phyloP scores from a whole-genome alignment of 2,329 filamentous ascomycete species.

The Hansfordia pulvinata region DNA sequence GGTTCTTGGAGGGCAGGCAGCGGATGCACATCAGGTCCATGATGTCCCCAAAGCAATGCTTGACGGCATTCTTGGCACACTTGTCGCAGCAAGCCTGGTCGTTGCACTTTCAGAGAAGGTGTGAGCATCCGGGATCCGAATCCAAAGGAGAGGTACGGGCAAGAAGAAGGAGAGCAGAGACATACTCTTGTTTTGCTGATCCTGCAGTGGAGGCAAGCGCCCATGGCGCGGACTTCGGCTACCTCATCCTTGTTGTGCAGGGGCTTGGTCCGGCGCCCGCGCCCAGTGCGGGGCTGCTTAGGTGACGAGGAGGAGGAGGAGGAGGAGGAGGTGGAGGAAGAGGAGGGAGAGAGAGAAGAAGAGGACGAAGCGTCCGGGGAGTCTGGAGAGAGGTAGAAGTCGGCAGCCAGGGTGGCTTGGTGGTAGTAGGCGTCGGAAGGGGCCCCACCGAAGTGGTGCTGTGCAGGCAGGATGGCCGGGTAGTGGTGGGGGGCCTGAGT shows the following conservation, averaged over 20 bases:
- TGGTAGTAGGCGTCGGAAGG: too few species aligned
- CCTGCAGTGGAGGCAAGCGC: conserved; percentile 33
- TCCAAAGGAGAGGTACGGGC: conserved; percentile 11
- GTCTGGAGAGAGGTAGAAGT: too few species aligned
- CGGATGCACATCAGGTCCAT: conserved; percentile 12
- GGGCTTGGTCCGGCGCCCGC: conserved; percentile 14
- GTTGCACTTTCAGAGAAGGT: conserved; percentile 16
- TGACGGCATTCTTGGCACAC: conserved; percentile 12
- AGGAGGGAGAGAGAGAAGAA: too few species aligned
- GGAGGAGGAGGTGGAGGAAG: too few species aligned
- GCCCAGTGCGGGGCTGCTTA: conserved; percentile 9
- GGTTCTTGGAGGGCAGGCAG: conserved; percentile 5
- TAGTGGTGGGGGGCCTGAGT: too few species aligned
- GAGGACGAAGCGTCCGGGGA: too few species aligned
- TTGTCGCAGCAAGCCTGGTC: conserved; percentile 20
- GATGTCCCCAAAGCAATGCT: conserved; percentile 8
- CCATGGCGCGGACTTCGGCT: conserved; percentile 31
- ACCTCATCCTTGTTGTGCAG: conserved; percentile 25
- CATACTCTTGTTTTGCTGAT: conserved; percentile 33
- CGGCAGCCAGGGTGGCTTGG: too few species aligned
- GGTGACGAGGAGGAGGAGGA: conserved; percentile 7
- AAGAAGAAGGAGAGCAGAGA: conserved; percentile 5
- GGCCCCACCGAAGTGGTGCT: too few species aligned
- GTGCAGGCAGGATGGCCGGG: too few species aligned
- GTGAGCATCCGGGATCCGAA: neutral